Percentiles rank a stretch among this genome's conserved stretches.
These are phyloP conservation scores for Saksenaea vasiformis DNA, from an alignment of 371 early-diverging fungal genomes.

Conservation along the genomic window DNA sequence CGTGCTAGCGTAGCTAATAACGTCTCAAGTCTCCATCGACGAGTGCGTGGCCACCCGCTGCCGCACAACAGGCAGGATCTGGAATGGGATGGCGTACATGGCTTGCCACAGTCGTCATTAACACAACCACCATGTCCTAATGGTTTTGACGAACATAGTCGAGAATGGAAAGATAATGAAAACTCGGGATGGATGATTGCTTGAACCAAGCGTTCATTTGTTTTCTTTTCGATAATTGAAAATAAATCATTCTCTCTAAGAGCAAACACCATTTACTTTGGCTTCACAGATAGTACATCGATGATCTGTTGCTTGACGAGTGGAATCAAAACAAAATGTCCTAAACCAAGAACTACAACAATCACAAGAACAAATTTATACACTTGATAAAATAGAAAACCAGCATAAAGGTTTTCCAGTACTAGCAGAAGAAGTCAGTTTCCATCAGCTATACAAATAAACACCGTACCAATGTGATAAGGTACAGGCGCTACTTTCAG, in stretches of 20 bases:
- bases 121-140: background rate
- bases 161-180: slow-evolving; percentile 22
- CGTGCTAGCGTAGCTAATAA: slow-evolving; percentile 26
- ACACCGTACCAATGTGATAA: slow-evolving; percentile 37
- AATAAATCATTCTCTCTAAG: background rate
- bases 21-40: slow-evolving; percentile 40
- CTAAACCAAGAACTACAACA: slow-evolving; percentile 8
- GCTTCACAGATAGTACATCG: background rate
- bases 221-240: background rate
- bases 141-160: slow-evolving; percentile 4
- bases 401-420: slow-evolving; percentile 26
- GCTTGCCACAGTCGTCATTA: slow-evolving; percentile 13
- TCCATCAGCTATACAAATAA: background rate
- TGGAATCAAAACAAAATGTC: slow-evolving; percentile 23
- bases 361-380: slow-evolving; percentile 32
- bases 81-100: slow-evolving; percentile 49
- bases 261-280: background rate
- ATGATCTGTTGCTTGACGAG: background rate
- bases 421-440: slow-evolving; percentile 11
- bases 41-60: slow-evolving; percentile 37
- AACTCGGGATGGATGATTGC: slow-evolving; percentile 30
- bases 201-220: background rate
- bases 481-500: slow-evolving; percentile 23
- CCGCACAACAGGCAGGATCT: slow-evolving; percentile 40
- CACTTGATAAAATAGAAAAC: slow-evolving; percentile 36